These are phyloP conservation scores for Xylaria hypoxylon DNA, from an alignment of 2,329 filamentous ascomycete genomes.

Conservation along the genomic window DNA sequence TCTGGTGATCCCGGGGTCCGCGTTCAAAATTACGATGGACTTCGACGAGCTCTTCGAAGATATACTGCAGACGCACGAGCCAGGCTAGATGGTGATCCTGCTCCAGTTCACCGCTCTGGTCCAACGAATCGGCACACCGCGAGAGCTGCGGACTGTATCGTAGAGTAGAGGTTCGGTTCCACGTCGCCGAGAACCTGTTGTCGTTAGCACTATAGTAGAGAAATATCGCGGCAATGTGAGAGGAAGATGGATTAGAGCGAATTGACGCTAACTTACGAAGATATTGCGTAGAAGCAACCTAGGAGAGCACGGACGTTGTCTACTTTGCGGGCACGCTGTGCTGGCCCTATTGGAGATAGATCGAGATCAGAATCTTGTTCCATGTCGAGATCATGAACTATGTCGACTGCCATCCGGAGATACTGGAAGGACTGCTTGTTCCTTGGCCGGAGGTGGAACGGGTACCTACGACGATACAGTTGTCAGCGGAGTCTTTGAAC, in stretches of 20 bases:
- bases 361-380: conserved; percentile 54
- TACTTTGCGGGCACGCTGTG: conserved; percentile 50
- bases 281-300: conserved; percentile 57
- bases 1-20: conserved; percentile 43
- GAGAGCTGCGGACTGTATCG: conserved; percentile 58
- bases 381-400: conserved; percentile 62
- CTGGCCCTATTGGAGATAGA: conserved; percentile 36
- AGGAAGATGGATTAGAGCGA: background rate
- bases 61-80: conserved; percentile 56
- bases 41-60: conserved; percentile 54
- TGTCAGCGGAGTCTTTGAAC: conserved; percentile 12
- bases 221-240: background rate
- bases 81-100: conserved; percentile 59
- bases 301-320: conserved; percentile 61
- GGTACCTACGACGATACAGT: conserved; percentile 58
- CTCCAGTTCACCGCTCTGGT: conserved; percentile 51
- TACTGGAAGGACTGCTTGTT: conserved; percentile 64
- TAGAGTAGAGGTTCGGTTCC: conserved; percentile 53
- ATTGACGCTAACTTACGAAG: conserved; percentile 52
- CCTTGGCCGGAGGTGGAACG: conserved; percentile 65
- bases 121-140: conserved; percentile 59
- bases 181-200: conserved; percentile 54
- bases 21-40: conserved; percentile 46
- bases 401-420: conserved; percentile 63
- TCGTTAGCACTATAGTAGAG: background rate